Evolutionary conservation across 2,329 filamentous ascomycete species (phyloP).

Genomic region (Neonectria hederae): DNA sequence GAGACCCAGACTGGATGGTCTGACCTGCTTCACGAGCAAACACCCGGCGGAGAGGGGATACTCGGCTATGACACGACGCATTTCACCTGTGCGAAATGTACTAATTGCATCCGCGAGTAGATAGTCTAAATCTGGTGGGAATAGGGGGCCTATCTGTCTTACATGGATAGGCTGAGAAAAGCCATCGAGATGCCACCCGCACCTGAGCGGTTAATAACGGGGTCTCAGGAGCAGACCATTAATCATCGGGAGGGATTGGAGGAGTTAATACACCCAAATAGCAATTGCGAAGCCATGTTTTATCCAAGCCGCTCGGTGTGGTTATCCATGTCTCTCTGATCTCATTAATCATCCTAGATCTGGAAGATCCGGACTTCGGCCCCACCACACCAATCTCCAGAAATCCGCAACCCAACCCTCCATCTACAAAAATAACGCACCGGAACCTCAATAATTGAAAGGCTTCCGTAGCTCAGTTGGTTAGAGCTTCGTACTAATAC

Average conservation of each 20-base stretch:
- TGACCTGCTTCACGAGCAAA: slow-evolving; percentile 31
- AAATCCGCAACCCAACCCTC: rapidly evolving
- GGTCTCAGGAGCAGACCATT: neutral
- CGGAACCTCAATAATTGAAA: slow-evolving; percentile 7
- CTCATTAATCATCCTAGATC: neutral
- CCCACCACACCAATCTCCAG: neutral
- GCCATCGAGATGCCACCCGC: neutral
- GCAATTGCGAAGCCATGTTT: neutral
- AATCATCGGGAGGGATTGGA: neutral
- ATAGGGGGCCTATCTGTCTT: neutral
- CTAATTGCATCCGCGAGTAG: slow-evolving; percentile 30
- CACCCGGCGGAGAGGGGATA: slow-evolving; percentile 20
- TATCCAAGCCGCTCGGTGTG: neutral
- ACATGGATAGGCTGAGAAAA: neutral
- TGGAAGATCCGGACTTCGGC: neutral
- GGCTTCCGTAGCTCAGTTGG: slow-evolving; percentile 46
- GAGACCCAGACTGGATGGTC: slow-evolving; percentile 37
- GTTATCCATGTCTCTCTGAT: neutral
- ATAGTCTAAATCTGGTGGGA: neutral
- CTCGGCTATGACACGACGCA: slow-evolving; percentile 37
- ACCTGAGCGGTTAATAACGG: neutral
- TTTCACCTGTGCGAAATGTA: slow-evolving; percentile 39
- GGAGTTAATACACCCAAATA: neutral
- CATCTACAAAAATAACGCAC: neutral
- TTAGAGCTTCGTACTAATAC: slow-evolving; percentile 46